These are phyloP conservation scores for Gorgonomyces haynaldii DNA, from an alignment of 192 early-diverging fungal species.

Conservation along the genomic window DNA sequence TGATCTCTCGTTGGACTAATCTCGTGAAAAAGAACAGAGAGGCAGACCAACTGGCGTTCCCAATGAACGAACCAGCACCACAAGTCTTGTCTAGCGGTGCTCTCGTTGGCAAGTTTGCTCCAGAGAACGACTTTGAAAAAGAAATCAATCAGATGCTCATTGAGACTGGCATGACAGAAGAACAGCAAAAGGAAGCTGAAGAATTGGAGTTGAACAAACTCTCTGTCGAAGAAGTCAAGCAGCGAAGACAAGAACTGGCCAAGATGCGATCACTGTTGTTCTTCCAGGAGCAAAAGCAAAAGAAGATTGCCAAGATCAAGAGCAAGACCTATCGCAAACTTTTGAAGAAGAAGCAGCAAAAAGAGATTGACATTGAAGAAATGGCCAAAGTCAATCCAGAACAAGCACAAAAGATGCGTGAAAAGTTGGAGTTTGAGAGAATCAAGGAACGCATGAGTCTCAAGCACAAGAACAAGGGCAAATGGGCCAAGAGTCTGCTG, in stretches of 20 bases:
- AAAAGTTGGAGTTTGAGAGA: conserved; percentile 63
- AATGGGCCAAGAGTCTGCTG: conserved; percentile 87
- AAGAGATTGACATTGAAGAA: conserved; percentile 32
- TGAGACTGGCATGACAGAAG: conserved; percentile 65
- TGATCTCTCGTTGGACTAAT: conserved; percentile 72
- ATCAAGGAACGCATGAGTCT: conserved; percentile 85
- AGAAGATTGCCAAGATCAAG: conserved; percentile 93
- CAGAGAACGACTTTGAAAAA: conserved; percentile 60
- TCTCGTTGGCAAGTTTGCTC: conserved; percentile 52
- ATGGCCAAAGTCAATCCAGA: conserved; percentile 52
- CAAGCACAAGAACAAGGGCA: conserved; percentile 88
- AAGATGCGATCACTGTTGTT: conserved; percentile 91
- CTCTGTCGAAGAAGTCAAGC: conserved; percentile 62
- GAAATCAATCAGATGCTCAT: conserved; percentile 60
- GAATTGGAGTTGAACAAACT: conserved; percentile 77
- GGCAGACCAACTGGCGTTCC: conserved; percentile 74
- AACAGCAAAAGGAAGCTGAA: conserved; percentile 66
- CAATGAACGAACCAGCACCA: conserved; percentile 19
- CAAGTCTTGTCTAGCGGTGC: conserved; percentile 33
- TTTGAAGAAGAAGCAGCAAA: conserved; percentile 42
- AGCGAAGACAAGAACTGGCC: conserved; percentile 61
- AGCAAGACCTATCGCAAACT: conserved; percentile 90
- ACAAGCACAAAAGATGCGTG: conserved; percentile 47
- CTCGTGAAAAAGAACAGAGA: conserved; percentile 72
- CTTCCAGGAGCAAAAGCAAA: conserved; percentile 81